These are phyloP conservation scores for Cornus florida DNA, from an alignment of 148 eudicot genomes.

Conservation along the genomic window DNA sequence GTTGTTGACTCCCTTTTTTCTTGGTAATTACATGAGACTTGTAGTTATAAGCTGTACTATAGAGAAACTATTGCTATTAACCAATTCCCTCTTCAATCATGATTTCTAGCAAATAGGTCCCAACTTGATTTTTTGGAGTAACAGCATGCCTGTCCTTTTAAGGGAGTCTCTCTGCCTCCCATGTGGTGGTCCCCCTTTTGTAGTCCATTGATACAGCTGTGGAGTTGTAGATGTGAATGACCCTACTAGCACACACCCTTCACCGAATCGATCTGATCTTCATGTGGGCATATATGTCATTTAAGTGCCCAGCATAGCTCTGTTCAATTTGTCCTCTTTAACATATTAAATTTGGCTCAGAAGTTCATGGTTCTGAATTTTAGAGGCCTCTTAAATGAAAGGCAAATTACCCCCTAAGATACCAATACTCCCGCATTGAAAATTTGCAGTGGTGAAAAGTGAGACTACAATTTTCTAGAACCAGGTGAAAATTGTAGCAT, in stretches of 20 bases:
- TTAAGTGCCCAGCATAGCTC: conserved; percentile 11
- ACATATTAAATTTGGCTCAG: conserved; percentile 1
- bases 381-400: background rate
- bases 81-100: background rate
- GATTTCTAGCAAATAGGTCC: background rate
- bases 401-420: background rate
- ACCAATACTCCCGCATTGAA: background rate
- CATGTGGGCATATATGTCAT: conserved; percentile 13
- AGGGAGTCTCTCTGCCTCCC: background rate
- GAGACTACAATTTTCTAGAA: background rate
- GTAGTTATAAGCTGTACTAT: background rate
- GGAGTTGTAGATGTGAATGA: background rate
- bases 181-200: background rate
- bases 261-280: too few relatives aligned
- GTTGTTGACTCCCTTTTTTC: too few relatives aligned
- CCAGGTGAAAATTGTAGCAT: background rate
- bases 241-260: background rate
- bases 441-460: background rate
- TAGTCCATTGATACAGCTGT: background rate
- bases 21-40: background rate
- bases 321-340: background rate
- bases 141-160: background rate
- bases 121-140: background rate
- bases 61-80: background rate
- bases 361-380: conserved; percentile 9